phyloP scores from a whole-genome alignment of 192 early-diverging fungal genomes.

The Linnemannia exigua region DNA sequence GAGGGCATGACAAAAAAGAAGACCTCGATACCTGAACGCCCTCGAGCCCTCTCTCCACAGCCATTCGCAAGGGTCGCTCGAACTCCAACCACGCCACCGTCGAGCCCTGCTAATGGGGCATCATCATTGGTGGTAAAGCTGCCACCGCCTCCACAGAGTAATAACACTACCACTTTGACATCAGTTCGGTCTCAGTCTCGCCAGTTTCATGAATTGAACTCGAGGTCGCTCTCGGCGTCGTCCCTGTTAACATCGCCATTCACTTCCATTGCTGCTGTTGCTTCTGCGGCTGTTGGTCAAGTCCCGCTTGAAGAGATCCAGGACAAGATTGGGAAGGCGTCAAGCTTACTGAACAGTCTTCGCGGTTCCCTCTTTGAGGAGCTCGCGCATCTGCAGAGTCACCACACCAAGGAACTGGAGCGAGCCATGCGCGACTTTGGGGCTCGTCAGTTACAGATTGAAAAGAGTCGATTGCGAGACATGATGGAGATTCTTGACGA shows the following conservation, averaged over 20 bases:
- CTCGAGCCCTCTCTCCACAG: not conserved
- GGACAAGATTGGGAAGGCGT: constrained; percentile 53
- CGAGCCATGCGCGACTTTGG: constrained; percentile 52
- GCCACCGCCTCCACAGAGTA: constrained; percentile 4
- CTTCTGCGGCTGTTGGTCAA: constrained; percentile 44
- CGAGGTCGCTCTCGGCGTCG: constrained; percentile 31
- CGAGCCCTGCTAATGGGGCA: not conserved
- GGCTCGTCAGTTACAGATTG: constrained; percentile 42
- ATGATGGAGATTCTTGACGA: constrained; percentile 52
- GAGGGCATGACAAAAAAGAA: not conserved
- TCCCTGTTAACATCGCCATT: constrained; percentile 52
- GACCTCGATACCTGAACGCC: not conserved
- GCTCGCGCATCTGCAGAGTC: constrained; percentile 60
- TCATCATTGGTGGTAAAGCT: constrained; percentile 11
- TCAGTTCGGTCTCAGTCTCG: constrained; percentile 10
- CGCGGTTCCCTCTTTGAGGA: constrained; percentile 65
- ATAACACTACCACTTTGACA: not conserved
- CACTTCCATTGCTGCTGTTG: constrained; percentile 58
- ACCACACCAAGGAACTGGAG: constrained; percentile 56
- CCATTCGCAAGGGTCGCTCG: not conserved
- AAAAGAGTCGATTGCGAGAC: constrained; percentile 51
- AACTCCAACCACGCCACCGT: not conserved
- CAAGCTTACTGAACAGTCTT: constrained; percentile 59
- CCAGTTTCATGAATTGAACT: constrained; percentile 15
- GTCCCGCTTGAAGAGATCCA: constrained; percentile 44